Percentiles rank a stretch among this genome's conserved stretches.
phyloP scores from a whole-genome alignment of 176 grass and related monocot species.

The Miscanthus lutarioriparius region DNA sequence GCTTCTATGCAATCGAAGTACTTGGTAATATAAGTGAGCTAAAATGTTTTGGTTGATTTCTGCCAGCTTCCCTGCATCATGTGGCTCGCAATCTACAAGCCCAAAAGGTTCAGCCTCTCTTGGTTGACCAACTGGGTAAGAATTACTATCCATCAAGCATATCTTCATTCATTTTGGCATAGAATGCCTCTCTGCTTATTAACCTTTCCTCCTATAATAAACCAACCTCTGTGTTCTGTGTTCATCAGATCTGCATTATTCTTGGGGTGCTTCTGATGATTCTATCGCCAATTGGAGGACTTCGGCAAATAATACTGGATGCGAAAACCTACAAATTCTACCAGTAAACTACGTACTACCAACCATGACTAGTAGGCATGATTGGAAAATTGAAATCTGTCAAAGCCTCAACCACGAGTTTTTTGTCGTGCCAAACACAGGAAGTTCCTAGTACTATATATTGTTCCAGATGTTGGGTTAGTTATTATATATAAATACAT shows the following conservation, averaged over 20 bases:
- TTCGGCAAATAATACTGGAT: constrained; percentile 67
- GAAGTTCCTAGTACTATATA: not conserved
- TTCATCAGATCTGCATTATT: constrained; percentile 78
- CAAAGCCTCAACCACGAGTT: not conserved
- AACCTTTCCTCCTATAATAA: not conserved
- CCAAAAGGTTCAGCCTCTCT: constrained; percentile 72
- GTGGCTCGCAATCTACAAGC: constrained; percentile 91
- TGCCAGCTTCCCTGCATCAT: constrained; percentile 85
- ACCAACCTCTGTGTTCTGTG: not conserved
- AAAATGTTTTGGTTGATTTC: not conserved
- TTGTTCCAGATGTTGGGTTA: not conserved
- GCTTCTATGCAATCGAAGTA: no score
- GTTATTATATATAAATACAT: not conserved
- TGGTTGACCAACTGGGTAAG: constrained; percentile 89
- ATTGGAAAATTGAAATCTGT: not conserved
- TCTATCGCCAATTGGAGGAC: constrained; percentile 74
- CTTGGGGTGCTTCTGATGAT: constrained; percentile 77
- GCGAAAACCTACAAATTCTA: constrained; percentile 69
- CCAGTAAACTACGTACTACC: not conserved
- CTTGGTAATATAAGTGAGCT: not conserved
- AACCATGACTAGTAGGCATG: not conserved
- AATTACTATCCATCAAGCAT: not conserved
- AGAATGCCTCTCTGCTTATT: not conserved
- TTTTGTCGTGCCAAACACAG: not conserved
- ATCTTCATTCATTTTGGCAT: not conserved